Percentiles rank a stretch among this genome's conserved stretches.
These are phyloP conservation scores for Cadophora sp. DNA, from an alignment of 2,329 filamentous ascomycete genomes.

Conservation along the genomic window DNA sequence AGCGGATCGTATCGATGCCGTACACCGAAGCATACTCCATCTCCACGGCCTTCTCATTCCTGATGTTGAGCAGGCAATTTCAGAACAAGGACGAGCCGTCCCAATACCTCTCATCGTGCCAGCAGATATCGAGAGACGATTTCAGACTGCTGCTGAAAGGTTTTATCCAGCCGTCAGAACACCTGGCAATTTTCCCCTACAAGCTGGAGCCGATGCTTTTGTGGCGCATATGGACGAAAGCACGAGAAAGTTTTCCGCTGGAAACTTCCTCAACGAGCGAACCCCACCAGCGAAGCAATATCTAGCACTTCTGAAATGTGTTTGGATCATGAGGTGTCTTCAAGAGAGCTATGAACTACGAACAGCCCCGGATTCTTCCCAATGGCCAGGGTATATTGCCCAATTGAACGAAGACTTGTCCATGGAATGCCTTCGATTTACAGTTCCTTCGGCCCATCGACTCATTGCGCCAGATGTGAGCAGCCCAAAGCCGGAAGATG, in stretches of 20 bases:
- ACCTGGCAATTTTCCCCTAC: conserved; percentile 23
- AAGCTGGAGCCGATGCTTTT: conserved; percentile 29
- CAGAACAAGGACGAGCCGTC: conserved; percentile 19
- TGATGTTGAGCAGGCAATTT: conserved; percentile 27
- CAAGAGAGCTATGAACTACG: conserved; percentile 16
- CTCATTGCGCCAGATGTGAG: conserved; percentile 23
- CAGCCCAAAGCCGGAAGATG: conserved; percentile 8
- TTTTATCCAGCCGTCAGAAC: conserved; percentile 10
- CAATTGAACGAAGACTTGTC: conserved; percentile 28
- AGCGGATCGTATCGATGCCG: conserved; percentile 26
- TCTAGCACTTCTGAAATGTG: conserved; percentile 24
- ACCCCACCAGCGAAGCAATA: conserved; percentile 23
- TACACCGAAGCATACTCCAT: conserved; percentile 25
- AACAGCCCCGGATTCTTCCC: conserved; percentile 14
- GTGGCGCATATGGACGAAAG: conserved; percentile 24
- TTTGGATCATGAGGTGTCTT: conserved; percentile 26
- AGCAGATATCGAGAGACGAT: conserved; percentile 24
- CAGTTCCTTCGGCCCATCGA: conserved; percentile 18
- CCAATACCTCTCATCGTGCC: conserved; percentile 18
- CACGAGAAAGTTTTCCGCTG: conserved; percentile 24
- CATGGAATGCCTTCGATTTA: conserved; percentile 25
- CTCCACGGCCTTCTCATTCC: conserved; percentile 27
- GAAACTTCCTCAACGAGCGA: conserved; percentile 25
- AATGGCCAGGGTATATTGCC: conserved; percentile 24
- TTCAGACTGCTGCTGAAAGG: conserved; percentile 21